Evolutionary conservation across 352 stramenopile species (phyloP), one percentile per base, ranked within the genome.

Genomic region (Thalassiosira mediterranea): DNA sequence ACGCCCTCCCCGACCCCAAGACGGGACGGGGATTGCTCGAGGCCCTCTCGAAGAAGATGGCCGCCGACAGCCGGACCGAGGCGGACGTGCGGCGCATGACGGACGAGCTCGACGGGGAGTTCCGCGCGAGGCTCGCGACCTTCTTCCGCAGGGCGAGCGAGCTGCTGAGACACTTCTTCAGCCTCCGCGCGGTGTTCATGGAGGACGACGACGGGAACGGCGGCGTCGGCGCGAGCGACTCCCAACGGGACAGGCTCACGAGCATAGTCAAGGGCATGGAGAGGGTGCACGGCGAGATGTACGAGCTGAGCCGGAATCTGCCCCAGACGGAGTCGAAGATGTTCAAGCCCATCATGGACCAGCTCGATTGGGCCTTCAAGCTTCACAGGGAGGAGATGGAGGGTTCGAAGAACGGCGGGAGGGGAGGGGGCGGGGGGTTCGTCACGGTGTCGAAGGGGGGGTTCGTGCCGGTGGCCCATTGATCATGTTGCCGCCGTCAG

Each of bases 291-390:
- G 77, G 81, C 49, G 70, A 83, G 42, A 79, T 79, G 60, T 74
- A 74, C 48, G 75, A 86, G 40, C 63, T 86, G 42, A 88, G 84
- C 61, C 67, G 52, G 7, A 82, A 63, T 26, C 49, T 76, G 37
- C 17, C 26, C 0, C 13, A 65, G 29, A 51, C 67, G 29, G 73
- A 82, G 62, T 72, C 73, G 49, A 76, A 89, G 84, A 93, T 93
- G 87, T 90, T 66, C 46, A 72, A 88, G 0, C 87, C 87, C 25
- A 91, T 93, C 47, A 93, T 93, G 87, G 83, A 91, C 29, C 87
- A 93, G 60, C 64, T 93, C 21, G 79, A 93, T 83, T 86, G 74
- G 70, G 87, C 83, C 4, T 91, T 93, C 57, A 88, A 93, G 59
- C 62, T 90, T 25, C 79, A 90, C 59, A 64, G 78, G 44, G 87